Evolutionary conservation across 2,329 filamentous ascomycete species (phyloP), one percentile per base, ranked within the genome.

Genomic region (Tolypocladium album): DNA sequence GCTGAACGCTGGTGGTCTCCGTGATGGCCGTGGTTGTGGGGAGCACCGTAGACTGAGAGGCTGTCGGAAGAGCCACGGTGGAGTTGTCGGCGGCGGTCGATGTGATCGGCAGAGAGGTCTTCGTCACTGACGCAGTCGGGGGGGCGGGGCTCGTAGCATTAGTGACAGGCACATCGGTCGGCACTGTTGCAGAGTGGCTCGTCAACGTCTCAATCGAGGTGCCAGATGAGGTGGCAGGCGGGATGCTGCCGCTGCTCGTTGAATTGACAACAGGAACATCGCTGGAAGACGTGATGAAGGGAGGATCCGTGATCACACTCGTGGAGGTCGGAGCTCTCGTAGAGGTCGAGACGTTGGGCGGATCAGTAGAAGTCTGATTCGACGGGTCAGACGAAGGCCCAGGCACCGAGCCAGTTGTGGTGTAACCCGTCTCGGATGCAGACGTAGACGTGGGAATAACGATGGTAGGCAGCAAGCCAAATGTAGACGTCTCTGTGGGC

Each of bases 331-430:
- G 5, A 27, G 59, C 39, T 20, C 57, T 47, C 43, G 43, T 24
- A 7, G 13, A 1, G 42, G 34, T 31, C 27, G 27, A 31, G 27
- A 31, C 3, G 4, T 11, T 53, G 31, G 62, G 43, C 31, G 13
- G 58, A 43, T 64, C 63, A 12, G 62, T 63, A 57, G 62, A 60
- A 15, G 61, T 61, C 9, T 61, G 58, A 22, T 62, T 65, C n/a
- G 56, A 17, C 4, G 39, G 53, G 20, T 56, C 55, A 11, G 55
- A n/a, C 39, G 40, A 27, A 39, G 36, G 15, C 31, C 2, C 12
- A 12, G 38, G 42, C 42, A 31, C 11, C 9, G 13, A 40, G 15
- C 24, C 38, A 1, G 36, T 56, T 15, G 47, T 57, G 39, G 60
- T 40, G 17, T 53, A 39, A 22, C 17, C 42, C n/a, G 43, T 57